phyloP scores from a whole-genome alignment of 495 filamentous ascomycete genomes.

The Aspergillus conjunctus region DNA sequence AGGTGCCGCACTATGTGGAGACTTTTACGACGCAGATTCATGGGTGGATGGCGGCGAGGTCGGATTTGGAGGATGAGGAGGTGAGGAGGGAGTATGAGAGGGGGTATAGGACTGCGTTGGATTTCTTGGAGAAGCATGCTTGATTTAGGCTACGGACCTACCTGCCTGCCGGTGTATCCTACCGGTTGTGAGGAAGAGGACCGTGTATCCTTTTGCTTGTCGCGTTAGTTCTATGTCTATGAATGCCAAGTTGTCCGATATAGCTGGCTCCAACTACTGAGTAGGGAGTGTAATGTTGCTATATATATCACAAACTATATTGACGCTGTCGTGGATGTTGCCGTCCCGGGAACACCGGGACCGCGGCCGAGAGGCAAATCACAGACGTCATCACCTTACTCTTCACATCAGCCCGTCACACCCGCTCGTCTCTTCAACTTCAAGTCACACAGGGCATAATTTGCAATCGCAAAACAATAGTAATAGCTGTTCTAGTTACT shows the following conservation, averaged over 20 bases:
- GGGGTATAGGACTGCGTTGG: conserved; percentile 73
- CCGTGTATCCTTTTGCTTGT: no score
- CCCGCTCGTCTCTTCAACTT: not conserved
- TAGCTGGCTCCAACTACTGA: no score
- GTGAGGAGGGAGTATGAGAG: conserved; percentile 76
- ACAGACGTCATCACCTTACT: conserved; percentile 6
- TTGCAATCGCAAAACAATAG: not conserved
- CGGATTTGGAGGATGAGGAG: conserved; percentile 64
- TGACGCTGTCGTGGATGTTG: not conserved
- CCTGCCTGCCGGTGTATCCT: no score
- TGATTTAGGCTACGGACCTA: conserved; percentile 33
- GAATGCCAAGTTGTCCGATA: no score
- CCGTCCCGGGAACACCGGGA: not conserved
- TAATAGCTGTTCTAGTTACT: not conserved
- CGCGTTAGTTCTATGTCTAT: no score
- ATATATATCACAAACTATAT: no score
- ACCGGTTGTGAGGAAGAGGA: no score
- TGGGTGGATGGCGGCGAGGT: conserved; percentile 87
- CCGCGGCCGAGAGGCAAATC: not conserved
- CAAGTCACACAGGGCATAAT: no score
- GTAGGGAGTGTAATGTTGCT: no score
- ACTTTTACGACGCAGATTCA: conserved; percentile 81
- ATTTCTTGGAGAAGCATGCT: conserved; percentile 75
- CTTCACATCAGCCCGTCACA: not conserved
- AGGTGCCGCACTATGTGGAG: conserved; percentile 71